Base-by-base conservation (phyloP, 2,329 filamentous ascomycete genomes). In the Colletotrichum navitas region DNA sequence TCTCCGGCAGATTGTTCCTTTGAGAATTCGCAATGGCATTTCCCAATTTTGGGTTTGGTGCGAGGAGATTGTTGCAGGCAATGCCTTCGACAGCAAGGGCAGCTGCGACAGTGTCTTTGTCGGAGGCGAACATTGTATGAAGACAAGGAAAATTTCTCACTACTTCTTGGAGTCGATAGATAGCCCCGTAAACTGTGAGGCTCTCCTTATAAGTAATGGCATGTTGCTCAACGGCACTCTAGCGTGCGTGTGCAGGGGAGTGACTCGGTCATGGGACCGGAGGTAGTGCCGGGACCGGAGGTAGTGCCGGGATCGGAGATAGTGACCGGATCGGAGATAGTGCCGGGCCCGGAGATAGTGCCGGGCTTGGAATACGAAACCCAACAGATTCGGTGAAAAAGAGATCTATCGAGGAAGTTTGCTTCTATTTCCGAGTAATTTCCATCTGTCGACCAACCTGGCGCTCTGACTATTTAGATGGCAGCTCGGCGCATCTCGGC, bases 1-100 rank as follows among this genome's bases (percentile, higher is more conserved):
- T 84, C 59, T 79, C 77, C 1, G 80, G 80, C 0, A 85, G 77
- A 8, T 80, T 80, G 2, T 79, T 74, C 14, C 72, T 75, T 2
- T 66, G 51, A 2, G 80, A 81, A 63, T 80, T 81, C n/a, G 75
- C 29, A 14, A 81, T 73, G 12, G 81, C 77, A 32, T 79, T 73
- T 36, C 77, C 74, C 51, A 82, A 39, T 21, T 56, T 55, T 12
- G 12, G 16, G 14, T 64, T 68, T n/a, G 66, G 51, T 21, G 51
- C 16, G 16, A 68, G 59, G 16, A 68, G 51, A 21, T n/a, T 64
- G 18, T 36, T 21, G 16, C 51, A 41, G 18, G 60, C 43, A 10
- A 56, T n/a, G 6, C 36, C 45, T 34, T 68, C 66, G 41, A 68
- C 41, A 10, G 51, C 66, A 3, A 32, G 16, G 2, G 43, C 47